These are phyloP conservation scores for Pseudonectria foliicola DNA, from an alignment of 2,329 filamentous ascomycete species.

Conservation along the genomic window DNA sequence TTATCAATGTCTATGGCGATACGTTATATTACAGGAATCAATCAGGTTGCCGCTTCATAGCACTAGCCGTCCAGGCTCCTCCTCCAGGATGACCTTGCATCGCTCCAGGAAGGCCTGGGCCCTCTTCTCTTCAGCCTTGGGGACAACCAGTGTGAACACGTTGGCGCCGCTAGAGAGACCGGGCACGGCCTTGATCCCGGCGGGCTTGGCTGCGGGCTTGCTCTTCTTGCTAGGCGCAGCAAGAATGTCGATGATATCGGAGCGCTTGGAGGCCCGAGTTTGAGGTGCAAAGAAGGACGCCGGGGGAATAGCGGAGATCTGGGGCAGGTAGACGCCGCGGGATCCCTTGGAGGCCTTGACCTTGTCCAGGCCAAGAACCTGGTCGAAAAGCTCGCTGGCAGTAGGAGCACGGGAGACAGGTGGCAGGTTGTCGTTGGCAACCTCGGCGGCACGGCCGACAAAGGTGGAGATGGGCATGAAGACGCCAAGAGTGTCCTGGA, in stretches of 20 bases:
- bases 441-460: constrained; percentile 72
- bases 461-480: constrained; percentile 81
- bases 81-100: constrained; percentile 76
- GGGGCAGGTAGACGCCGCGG: constrained; percentile 62
- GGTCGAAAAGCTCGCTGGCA: constrained; percentile 79
- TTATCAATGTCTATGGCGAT: constrained; percentile 21
- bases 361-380: constrained; percentile 65
- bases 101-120: constrained; percentile 77
- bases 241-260: constrained; percentile 81
- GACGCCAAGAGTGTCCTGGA: constrained; percentile 70
- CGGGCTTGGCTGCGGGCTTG: constrained; percentile 15
- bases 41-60: constrained; percentile 33
- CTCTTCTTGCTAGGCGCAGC: constrained; percentile 32
- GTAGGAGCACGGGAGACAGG: constrained; percentile 55
- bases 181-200: constrained; percentile 30
- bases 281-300: constrained; percentile 31
- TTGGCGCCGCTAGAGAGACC: constrained; percentile 55
- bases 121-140: constrained; percentile 72
- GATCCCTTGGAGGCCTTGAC: constrained; percentile 41
- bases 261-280: constrained; percentile 25
- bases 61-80: constrained; percentile 70
- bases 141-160: constrained; percentile 74
- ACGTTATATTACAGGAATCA: constrained; percentile 26
- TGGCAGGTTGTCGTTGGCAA: constrained; percentile 84
- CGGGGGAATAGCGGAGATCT: constrained; percentile 54